A percentile compares a stretch with the other conserved stretches of the same genome.
Conservation (phyloP, 2,329 filamentous ascomycete species). For the Fusarium sp. region DNA sequence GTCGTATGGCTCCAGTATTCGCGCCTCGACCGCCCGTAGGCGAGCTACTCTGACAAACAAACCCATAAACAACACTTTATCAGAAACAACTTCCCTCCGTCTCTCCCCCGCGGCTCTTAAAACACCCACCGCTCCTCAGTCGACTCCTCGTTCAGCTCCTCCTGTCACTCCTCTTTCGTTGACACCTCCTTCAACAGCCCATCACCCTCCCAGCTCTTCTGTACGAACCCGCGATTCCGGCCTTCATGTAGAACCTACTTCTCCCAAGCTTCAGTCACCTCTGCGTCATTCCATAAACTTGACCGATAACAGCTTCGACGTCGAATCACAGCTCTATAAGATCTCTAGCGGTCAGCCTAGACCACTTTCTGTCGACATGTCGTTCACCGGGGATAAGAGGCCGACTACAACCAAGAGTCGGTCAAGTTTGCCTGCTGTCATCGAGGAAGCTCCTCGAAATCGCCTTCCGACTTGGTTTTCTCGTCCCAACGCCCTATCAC, state of each 20-base stretch:
- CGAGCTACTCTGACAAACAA: conserved; percentile 33
- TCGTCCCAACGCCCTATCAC: conserved; percentile 26
- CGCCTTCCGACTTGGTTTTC: conserved; percentile 41
- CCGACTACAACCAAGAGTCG: conserved; percentile 11
- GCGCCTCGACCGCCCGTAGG: conserved; percentile 27
- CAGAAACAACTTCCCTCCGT: conserved; percentile 35
- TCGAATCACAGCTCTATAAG: conserved; percentile 26
- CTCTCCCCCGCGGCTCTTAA: conserved; percentile 31
- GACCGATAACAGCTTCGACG: conserved; percentile 26
- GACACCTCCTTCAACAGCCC: conserved; percentile 30
- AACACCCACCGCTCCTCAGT: conserved; percentile 24
- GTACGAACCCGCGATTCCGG: conserved; percentile 38
- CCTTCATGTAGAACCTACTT: conserved; percentile 45
- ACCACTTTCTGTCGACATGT: conserved; percentile 48
- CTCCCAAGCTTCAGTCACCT: conserved; percentile 46
- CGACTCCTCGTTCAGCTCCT: conserved; percentile 21
- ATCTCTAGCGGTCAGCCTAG: conserved; percentile 19
- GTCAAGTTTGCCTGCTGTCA: conserved; percentile 19
- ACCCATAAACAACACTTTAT: conserved; percentile 30
- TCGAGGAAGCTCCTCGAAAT: conserved; percentile 35
- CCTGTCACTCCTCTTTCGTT: conserved; percentile 16
- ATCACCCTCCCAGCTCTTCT: conserved; percentile 30
- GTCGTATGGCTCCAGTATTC: conserved; percentile 36
- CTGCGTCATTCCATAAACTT: conserved; percentile 47
- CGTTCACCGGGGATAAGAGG: conserved; percentile 47